These are phyloP conservation scores for Stemphylium beticola DNA, from an alignment of 2,329 filamentous ascomycete genomes.

Conservation along the genomic window DNA sequence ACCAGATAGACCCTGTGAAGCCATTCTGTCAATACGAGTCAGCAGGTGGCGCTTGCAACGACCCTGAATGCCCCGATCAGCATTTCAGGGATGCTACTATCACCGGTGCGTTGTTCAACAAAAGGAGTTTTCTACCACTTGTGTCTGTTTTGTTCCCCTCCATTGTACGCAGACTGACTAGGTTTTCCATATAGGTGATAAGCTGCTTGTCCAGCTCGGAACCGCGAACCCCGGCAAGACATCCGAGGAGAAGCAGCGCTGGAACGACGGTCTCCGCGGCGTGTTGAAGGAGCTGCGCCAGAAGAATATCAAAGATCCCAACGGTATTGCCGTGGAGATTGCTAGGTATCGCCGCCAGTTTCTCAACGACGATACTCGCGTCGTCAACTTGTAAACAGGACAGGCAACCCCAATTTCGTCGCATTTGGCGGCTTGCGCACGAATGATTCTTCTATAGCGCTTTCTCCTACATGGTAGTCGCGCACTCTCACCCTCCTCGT, in stretches of 20 bases:
- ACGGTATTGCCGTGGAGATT: slow-evolving; percentile 49
- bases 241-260: slow-evolving; percentile 63
- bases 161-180: slow-evolving; percentile 49
- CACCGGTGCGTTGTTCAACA: slow-evolving; percentile 69
- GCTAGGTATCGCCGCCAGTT: slow-evolving; percentile 50
- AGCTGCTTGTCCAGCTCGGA: slow-evolving; percentile 74
- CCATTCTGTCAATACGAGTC: slow-evolving; percentile 80
- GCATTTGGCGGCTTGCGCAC: slow-evolving; percentile 3
- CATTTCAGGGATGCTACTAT: slow-evolving; percentile 78
- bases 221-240: slow-evolving; percentile 67
- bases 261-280: slow-evolving; percentile 47
- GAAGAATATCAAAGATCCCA: slow-evolving; percentile 46
- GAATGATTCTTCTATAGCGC: not conserved
- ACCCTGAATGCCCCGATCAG: slow-evolving; percentile 74
- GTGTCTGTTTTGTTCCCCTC: slow-evolving; percentile 35
- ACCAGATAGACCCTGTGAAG: slow-evolving; percentile 79
- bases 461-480: slow-evolving; percentile 4
- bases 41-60: slow-evolving; percentile 73
- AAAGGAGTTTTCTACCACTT: slow-evolving; percentile 23
- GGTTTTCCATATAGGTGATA: slow-evolving; percentile 64
- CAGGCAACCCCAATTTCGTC: not conserved
- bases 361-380: slow-evolving; percentile 48
- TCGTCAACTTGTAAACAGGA: slow-evolving; percentile 43
- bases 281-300: slow-evolving; percentile 48
- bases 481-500: not conserved